Percentiles rank a stretch among this genome's conserved stretches.
These are phyloP conservation scores for Infundibulicybe gibba DNA, from an alignment of 768 basidiomycete genomes.

Conservation along the genomic window DNA sequence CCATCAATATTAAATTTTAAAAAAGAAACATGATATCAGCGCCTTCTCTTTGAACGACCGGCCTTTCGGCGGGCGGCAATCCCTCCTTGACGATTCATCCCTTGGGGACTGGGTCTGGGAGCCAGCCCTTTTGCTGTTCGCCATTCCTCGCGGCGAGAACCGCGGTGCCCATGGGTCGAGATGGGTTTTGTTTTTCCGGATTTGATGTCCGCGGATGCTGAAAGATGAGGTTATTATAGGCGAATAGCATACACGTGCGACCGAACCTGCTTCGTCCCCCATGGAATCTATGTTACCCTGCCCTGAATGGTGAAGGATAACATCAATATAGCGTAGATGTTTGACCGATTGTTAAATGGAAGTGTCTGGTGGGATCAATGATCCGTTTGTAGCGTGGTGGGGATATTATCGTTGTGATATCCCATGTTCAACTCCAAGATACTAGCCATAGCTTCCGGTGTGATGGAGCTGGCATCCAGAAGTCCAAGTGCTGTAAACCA, in stretches of 20 bases:
- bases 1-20: slow-evolving; percentile 9
- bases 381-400: too few species aligned
- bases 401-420: not conserved
- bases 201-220: slow-evolving; percentile 59
- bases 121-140: slow-evolving; percentile 72
- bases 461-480: slow-evolving; percentile 56
- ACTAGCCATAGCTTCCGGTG: slow-evolving; percentile 41
- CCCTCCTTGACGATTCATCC: slow-evolving; percentile 67
- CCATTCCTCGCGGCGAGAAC: slow-evolving; percentile 80
- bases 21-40: slow-evolving; percentile 33
- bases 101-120: slow-evolving; percentile 42
- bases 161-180: slow-evolving; percentile 81
- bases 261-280: slow-evolving; percentile 29
- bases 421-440: slow-evolving; percentile 15
- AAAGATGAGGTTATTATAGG: slow-evolving; percentile 11
- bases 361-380: too few species aligned
- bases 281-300: slow-evolving; percentile 7
- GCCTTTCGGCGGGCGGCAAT: slow-evolving; percentile 60
- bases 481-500: slow-evolving; percentile 54
- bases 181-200: slow-evolving; percentile 34
- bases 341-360: too few species aligned
- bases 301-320: too few species aligned
- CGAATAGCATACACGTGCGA: not conserved
- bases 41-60: slow-evolving; percentile 67
- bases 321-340: too few species aligned